Conservation (phyloP, 1,284 basidiomycete genomes). For the Austroboletus niveus region DNA sequence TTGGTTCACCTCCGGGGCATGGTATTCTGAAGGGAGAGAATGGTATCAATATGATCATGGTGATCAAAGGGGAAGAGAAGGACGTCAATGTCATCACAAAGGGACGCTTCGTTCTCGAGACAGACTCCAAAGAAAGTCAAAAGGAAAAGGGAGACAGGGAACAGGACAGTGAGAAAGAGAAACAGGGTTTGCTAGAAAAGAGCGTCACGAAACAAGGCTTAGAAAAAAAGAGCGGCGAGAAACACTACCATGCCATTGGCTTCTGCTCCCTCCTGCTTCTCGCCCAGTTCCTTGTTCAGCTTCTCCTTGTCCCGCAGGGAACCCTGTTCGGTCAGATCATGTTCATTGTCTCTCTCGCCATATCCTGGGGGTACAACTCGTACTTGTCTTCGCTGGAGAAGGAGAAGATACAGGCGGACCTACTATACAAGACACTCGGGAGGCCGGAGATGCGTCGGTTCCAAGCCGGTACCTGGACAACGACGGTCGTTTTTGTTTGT, state of each 20-base stretch:
- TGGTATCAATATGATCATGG: not conserved
- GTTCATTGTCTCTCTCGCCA: conserved; percentile 26
- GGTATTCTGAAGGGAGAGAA: not conserved
- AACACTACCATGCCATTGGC: conserved; percentile 7
- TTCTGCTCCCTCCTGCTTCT: conserved; percentile 17
- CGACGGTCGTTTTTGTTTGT: conserved; percentile 19
- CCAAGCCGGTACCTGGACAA: conserved; percentile 9
- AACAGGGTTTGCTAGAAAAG: too few relatives aligned
- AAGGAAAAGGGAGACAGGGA: too few relatives aligned
- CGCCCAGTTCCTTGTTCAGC: conserved; percentile 25
- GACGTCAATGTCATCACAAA: not conserved
- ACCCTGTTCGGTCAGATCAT: conserved; percentile 30
- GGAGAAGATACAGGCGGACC: conserved; percentile 25
- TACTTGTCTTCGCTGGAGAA: conserved; percentile 27
- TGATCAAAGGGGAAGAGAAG: not conserved
- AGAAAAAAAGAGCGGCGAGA: not conserved
- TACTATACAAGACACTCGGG: conserved; percentile 17
- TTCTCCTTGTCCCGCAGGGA: conserved; percentile 30
- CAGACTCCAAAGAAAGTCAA: not conserved
- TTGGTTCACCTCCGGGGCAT: not conserved
- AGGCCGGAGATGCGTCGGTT: conserved; percentile 13
- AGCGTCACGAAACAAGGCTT: not conserved
- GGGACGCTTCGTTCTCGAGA: not conserved
- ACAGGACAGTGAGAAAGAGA: too few relatives aligned
- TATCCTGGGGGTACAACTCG: conserved; percentile 28